A percentile compares a stretch with the other conserved stretches of the same genome.
Evolutionary conservation across 2,329 filamentous ascomycete species (phyloP).

Genomic region (Pseudogymnoascus destructans): DNA sequence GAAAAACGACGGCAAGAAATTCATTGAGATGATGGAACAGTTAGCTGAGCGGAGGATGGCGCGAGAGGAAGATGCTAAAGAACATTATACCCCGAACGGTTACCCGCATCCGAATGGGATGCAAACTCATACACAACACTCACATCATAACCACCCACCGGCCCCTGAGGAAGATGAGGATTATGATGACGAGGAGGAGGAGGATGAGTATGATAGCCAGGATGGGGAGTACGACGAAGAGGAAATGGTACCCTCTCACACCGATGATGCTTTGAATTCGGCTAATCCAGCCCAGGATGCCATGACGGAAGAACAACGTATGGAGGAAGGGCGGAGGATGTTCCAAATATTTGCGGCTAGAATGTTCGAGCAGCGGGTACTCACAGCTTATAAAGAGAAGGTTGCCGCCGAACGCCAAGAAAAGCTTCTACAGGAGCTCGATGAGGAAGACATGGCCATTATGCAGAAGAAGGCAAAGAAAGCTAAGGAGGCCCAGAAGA

Average conservation of each 20-base stretch:
- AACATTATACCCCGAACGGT: slow-evolving; percentile 44
- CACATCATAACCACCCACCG: slow-evolving; percentile 43
- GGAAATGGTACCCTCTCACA: slow-evolving; percentile 41
- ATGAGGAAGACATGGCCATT: slow-evolving; percentile 67
- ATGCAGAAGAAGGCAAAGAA: slow-evolving; percentile 82
- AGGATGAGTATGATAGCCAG: slow-evolving; percentile 49
- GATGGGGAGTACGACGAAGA: slow-evolving; percentile 65
- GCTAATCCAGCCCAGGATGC: slow-evolving; percentile 53
- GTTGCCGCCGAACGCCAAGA: slow-evolving; percentile 85
- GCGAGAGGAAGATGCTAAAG: slow-evolving; percentile 78
- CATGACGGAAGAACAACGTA: slow-evolving; percentile 96
- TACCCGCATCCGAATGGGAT: slow-evolving; percentile 45
- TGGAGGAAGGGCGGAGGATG: slow-evolving; percentile 97
- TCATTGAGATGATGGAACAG: slow-evolving; percentile 99
- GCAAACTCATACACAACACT: slow-evolving; percentile 29
- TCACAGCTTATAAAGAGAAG: slow-evolving; percentile 96
- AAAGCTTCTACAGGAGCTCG: slow-evolving; percentile 79
- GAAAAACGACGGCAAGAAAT: slow-evolving; percentile 98
- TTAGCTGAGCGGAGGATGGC: slow-evolving; percentile 95
- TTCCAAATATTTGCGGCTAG: slow-evolving; percentile 98
- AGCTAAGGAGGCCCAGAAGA: slow-evolving; percentile 84
- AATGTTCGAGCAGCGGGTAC: slow-evolving; percentile 96
- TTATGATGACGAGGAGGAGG: slow-evolving; percentile 53
- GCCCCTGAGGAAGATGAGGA: slow-evolving; percentile 62
- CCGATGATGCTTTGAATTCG: slow-evolving; percentile 15